Evolutionary conservation across 2,329 filamentous ascomycete genomes (phyloP).

Genomic region (Rhexocercosporidium sp.): DNA sequence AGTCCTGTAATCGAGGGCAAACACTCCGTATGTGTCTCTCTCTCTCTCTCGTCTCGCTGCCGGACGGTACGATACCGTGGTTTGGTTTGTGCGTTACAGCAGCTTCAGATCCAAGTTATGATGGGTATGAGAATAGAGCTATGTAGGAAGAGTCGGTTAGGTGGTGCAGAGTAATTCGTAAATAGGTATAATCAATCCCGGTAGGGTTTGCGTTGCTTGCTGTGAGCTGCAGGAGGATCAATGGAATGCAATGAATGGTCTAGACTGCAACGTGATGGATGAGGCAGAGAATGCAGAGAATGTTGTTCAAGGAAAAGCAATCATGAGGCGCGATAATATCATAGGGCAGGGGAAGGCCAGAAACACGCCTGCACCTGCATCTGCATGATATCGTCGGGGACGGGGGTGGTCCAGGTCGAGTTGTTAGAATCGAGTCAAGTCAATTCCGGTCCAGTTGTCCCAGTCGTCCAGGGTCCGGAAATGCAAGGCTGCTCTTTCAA

Average conservation of each 20-base stretch:
- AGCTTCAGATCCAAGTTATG: too few species aligned
- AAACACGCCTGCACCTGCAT: slow-evolving; percentile 10
- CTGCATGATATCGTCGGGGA: slow-evolving; percentile 4
- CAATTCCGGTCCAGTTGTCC: too few species aligned
- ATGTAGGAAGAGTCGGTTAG: too few species aligned
- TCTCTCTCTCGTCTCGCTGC: too few species aligned
- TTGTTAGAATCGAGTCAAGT: background rate
- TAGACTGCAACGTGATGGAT: too few species aligned
- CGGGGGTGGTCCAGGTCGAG: background rate
- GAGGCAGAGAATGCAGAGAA: slow-evolving; percentile 3
- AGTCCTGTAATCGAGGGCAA: background rate
- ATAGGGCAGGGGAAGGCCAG: slow-evolving; percentile 23
- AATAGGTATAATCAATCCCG: too few species aligned
- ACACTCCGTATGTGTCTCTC: background rate
- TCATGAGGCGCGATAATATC: slow-evolving; percentile 24
- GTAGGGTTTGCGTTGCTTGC: background rate
- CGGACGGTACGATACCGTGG: background rate
- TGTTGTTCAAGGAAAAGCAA: slow-evolving; percentile 18
- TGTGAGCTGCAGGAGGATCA: background rate
- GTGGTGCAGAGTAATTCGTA: too few species aligned
- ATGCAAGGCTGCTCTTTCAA: background rate
- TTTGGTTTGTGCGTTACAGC: background rate
- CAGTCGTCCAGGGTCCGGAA: background rate
- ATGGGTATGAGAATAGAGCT: too few species aligned
- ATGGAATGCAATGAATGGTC: background rate